Conservation (phyloP, 768 basidiomycete genomes). For the Kwoniella dejecticola region DNA sequence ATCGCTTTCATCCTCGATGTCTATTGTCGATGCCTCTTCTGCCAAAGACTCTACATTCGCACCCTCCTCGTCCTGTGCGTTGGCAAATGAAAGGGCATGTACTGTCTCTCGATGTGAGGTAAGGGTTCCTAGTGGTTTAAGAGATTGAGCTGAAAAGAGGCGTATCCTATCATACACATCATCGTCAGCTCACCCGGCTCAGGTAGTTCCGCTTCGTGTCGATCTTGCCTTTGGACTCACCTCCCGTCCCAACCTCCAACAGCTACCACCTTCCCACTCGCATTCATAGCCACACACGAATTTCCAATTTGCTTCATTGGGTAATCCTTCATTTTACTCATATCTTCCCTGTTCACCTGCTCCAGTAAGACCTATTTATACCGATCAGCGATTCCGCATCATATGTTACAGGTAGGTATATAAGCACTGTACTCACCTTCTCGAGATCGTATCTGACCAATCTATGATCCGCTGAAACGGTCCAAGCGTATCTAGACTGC, state of each 20-base stretch:
- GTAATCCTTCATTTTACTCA: constrained; percentile 54
- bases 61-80: neutral
- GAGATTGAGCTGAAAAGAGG: constrained; percentile 74
- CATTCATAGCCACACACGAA: constrained; percentile 70
- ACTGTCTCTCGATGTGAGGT: constrained; percentile 77
- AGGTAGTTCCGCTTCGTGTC: too few relatives aligned
- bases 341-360: constrained; percentile 45
- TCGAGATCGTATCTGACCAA: constrained; percentile 47
- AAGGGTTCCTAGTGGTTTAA: constrained; percentile 82
- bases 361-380: neutral
- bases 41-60: neutral
- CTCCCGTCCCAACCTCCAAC: constrained; percentile 93
- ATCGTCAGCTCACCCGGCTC: neutral
- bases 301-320: constrained; percentile 80
- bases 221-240: constrained; percentile 59
- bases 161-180: constrained; percentile 64
- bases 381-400: constrained; percentile 55
- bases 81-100: constrained; percentile 73
- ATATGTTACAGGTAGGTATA: too few relatives aligned
- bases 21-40: constrained; percentile 43
- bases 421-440: constrained; percentile 30
- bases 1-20: constrained; percentile 58
- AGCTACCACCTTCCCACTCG: constrained; percentile 77
- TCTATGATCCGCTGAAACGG: constrained; percentile 80
- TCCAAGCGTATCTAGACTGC: constrained; percentile 66